Evolutionary conservation across 2,329 filamentous ascomycete genomes (phyloP), one percentile per base, ranked within the genome.

Genomic region (Verticillium nonalfalfae): DNA sequence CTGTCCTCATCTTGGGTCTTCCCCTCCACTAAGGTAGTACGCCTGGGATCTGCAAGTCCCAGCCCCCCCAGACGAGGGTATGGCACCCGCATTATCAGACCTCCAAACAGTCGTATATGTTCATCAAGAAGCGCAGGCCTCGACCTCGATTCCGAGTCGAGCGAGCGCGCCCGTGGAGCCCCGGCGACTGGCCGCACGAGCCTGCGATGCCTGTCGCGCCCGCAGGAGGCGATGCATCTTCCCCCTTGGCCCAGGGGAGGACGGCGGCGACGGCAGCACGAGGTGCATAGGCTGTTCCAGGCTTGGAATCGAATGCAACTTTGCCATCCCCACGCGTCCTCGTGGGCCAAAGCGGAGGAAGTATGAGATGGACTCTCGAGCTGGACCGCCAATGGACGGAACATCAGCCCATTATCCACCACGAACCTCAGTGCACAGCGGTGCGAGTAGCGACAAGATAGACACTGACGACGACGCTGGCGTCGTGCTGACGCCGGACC

Each of bases 141-240:
- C 26, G 26, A 26, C 26, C 4, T 3, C 45, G 45, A 50, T 9
- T 18, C 45, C 45, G 26, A 9, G n/a, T 18, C 45, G 45, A 50
- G 45, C 45, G 18, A 50, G 7, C 45, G 45, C 45, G 18, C 9
- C 7, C 35, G 13, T 59, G n/a, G 33, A 50, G 13, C 50, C 57
- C 10, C 54, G 45, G n/a, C 21, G 18, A 50, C 45, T 50, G 15
- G 45, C 45, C 45, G 45, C 45, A 7, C 45, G 45, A 50, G 45
- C 45, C 9, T 50, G 45, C 18, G 45, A 50, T 26, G 45, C 45
- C n/a, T 50, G 45, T 50, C 45, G 45, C 45, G 45, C 45, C 45
- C 45, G 68, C 6, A 63, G 68, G 55, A 63, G 68, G 26, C 69
- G 67, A 59, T 69, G 68, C 35, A 61, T 63, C 62, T 66, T 63